Percentiles rank a stretch among this genome's conserved stretches.
Evolutionary conservation across 1,284 basidiomycete species (phyloP).

Genomic region (Cerrena zonata): DNA sequence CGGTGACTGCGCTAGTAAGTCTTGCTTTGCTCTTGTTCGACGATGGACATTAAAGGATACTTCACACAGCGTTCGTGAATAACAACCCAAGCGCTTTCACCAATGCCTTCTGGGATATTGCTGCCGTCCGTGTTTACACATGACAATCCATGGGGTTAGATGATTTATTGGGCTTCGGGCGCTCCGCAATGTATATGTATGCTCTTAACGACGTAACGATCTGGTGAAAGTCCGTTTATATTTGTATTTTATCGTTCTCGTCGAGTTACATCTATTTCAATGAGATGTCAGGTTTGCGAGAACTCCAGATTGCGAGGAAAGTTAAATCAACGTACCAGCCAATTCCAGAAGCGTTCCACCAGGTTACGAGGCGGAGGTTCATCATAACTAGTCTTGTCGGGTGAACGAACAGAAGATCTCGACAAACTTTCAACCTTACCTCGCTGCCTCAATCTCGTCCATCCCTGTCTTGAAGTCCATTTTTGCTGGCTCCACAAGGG

Average conservation of each 20-base stretch:
- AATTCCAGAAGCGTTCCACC: slow-evolving; percentile 61
- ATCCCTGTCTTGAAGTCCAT: slow-evolving; percentile 78
- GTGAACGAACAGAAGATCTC: not conserved
- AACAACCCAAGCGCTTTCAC: slow-evolving; percentile 36
- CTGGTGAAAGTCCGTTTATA: too few relatives aligned
- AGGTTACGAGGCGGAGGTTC: slow-evolving; percentile 65
- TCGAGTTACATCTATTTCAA: too few relatives aligned
- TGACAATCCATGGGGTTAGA: too few relatives aligned
- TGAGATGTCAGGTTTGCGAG: too few relatives aligned
- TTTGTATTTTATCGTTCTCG: too few relatives aligned
- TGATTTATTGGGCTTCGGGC: too few relatives aligned
- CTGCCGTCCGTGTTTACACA: slow-evolving; percentile 23
- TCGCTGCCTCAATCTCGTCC: slow-evolving; percentile 65
- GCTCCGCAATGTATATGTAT: too few relatives aligned
- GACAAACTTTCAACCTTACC: slow-evolving; percentile 40
- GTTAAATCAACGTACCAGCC: slow-evolving; percentile 61
- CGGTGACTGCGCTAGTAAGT: slow-evolving; percentile 40
- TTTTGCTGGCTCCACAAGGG: slow-evolving; percentile 44
- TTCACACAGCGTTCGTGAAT: slow-evolving; percentile 27
- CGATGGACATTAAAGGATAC: not conserved
- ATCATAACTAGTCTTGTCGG: slow-evolving; percentile 29
- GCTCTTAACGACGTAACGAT: too few relatives aligned
- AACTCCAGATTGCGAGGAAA: not conserved
- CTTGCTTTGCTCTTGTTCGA: not conserved
- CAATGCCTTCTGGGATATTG: slow-evolving; percentile 40